phyloP scores from a whole-genome alignment of 2,329 filamentous ascomycete species.

The Penicillium griseofulvum region DNA sequence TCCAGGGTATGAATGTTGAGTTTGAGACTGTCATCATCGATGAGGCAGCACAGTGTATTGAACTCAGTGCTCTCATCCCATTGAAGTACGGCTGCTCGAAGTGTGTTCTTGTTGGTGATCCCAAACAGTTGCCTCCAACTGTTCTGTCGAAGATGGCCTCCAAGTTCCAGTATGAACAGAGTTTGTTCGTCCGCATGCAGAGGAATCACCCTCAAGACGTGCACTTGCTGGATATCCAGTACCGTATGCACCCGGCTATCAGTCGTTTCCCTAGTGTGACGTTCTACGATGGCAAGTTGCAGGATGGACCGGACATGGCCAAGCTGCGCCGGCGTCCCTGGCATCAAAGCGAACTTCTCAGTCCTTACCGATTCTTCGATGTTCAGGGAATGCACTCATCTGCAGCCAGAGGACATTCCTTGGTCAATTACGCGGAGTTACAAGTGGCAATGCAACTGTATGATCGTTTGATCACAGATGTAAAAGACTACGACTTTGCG shows the following conservation, averaged over 20 bases:
- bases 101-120: constrained; percentile 95
- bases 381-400: constrained; percentile 82
- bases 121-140: constrained; percentile 93
- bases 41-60: constrained; percentile 96
- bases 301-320: constrained; percentile 83
- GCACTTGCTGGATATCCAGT: constrained; percentile 94
- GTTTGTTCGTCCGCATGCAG: constrained; percentile 97
- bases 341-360: constrained; percentile 78
- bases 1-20: constrained; percentile 88
- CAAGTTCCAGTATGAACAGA: constrained; percentile 93
- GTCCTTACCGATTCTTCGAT: constrained; percentile 96
- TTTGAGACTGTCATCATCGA: constrained; percentile 99
- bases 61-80: constrained; percentile 92
- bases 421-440: constrained; percentile 85
- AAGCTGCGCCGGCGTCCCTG: constrained; percentile 73
- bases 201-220: constrained; percentile 83
- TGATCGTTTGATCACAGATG: constrained; percentile 72
- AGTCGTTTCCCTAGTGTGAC: constrained; percentile 83
- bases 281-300: constrained; percentile 85
- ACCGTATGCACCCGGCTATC: constrained; percentile 98
- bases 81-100: constrained; percentile 96
- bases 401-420: constrained; percentile 79
- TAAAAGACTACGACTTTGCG: constrained; percentile 64
- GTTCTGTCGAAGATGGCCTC: constrained; percentile 92
- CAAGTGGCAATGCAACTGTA: constrained; percentile 84